Evolutionary conservation across 2,329 filamentous ascomycete species (phyloP).

Genomic region (Dothidotthia symphoricarpi): DNA sequence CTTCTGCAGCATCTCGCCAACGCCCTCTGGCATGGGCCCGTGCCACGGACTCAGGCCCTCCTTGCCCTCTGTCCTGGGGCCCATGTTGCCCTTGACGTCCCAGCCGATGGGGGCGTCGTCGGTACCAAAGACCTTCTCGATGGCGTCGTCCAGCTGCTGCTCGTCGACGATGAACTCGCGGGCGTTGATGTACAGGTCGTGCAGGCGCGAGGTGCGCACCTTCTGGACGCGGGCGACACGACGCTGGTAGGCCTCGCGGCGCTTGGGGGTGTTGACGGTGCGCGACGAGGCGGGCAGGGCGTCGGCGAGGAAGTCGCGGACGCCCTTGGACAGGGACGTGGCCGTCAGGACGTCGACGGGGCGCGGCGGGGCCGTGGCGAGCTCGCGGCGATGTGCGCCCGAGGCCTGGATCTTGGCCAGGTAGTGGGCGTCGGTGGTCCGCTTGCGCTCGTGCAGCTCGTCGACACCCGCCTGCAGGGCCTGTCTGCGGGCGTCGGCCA

Average conservation of each 20-base stretch:
- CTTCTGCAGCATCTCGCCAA: constrained; percentile 34
- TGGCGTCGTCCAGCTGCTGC: constrained; percentile 67
- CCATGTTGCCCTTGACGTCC: constrained; percentile 23
- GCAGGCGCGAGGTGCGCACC: constrained; percentile 67
- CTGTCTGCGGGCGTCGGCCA: constrained; percentile 69
- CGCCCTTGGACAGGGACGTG: constrained; percentile 30
- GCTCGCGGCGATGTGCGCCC: constrained; percentile 50
- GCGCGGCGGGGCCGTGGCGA: constrained; percentile 64
- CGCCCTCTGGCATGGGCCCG: constrained; percentile 32
- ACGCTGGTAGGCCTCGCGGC: constrained; percentile 38
- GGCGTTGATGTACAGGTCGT: constrained; percentile 87
- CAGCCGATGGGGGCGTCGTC: constrained; percentile 49
- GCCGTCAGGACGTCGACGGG: constrained; percentile 54
- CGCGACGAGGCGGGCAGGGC: constrained; percentile 27
- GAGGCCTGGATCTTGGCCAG: constrained; percentile 21
- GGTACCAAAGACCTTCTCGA: constrained; percentile 74
- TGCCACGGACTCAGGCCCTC: constrained; percentile 35
- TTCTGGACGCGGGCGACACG: constrained; percentile 55
- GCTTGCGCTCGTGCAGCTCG: constrained; percentile 58
- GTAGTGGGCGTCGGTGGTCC: constrained; percentile 21
- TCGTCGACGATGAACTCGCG: constrained; percentile 83
- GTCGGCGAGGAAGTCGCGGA: constrained; percentile 38
- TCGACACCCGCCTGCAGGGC: constrained; percentile 71
- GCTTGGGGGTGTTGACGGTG: constrained; percentile 26
- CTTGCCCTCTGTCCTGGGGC: constrained; percentile 16